Evolutionary conservation across 768 basidiomycete genomes (phyloP).

Genomic region (Pholiota molesta): DNA sequence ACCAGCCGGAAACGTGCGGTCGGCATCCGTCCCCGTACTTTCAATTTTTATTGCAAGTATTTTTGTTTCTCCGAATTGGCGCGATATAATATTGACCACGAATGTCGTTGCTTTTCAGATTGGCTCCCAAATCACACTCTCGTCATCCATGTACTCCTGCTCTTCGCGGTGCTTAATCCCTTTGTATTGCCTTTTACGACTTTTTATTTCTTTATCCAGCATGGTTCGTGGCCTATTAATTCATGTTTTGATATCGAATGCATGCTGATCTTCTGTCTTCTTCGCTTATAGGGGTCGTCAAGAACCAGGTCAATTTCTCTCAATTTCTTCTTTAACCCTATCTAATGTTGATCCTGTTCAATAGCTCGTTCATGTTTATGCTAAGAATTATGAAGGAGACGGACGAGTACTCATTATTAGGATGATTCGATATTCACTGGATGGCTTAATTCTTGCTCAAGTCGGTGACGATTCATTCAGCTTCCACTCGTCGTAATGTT

Average conservation of each 20-base stretch:
- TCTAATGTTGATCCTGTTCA: constrained; percentile 14
- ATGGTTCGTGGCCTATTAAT: constrained; percentile 39
- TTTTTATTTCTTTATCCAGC: constrained; percentile 69
- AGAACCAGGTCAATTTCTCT: constrained; percentile 58
- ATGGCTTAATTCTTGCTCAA: constrained; percentile 64
- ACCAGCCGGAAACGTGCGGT: constrained; percentile 63
- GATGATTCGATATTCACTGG: constrained; percentile 78
- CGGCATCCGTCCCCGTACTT: constrained; percentile 74
- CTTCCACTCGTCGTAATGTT: background rate
- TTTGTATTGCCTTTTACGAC: constrained; percentile 75
- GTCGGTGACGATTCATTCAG: constrained; percentile 22
- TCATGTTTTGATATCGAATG: background rate
- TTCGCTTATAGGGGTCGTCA: constrained; percentile 58
- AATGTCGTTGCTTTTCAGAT: no score
- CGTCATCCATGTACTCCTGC: constrained; percentile 65
- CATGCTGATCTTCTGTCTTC: background rate
- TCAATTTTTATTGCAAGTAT: constrained; percentile 74
- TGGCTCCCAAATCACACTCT: constrained; percentile 83
- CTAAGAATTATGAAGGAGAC: constrained; percentile 77
- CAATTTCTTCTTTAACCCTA: background rate
- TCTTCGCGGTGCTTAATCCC: constrained; percentile 80
- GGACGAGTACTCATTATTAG: constrained; percentile 67
- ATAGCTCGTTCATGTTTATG: constrained; percentile 73
- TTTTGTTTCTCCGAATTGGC: background rate
- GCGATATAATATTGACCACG: background rate